Conservation (phyloP, 2,329 filamentous ascomycete species). For the Talaromyces verruculosus region DNA sequence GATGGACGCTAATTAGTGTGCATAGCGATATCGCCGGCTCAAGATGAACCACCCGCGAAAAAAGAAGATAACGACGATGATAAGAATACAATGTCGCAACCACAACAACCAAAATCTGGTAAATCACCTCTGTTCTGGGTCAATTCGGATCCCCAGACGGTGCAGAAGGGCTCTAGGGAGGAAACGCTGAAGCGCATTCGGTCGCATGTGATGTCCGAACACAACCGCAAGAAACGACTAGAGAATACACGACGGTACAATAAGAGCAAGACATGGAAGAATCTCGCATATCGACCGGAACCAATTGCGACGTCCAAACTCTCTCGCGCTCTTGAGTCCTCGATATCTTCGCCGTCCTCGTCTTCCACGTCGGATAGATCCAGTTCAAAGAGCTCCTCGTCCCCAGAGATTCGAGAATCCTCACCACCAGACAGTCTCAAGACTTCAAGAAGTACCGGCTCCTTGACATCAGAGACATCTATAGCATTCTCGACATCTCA, state of each 20-base stretch:
- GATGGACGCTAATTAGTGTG: background rate
- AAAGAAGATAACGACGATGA: constrained; percentile 7
- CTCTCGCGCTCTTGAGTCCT: constrained; percentile 5
- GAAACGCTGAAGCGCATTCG: constrained; percentile 44
- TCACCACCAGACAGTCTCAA: background rate
- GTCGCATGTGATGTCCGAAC: constrained; percentile 47
- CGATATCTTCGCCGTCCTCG: constrained; percentile 13
- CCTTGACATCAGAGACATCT: background rate
- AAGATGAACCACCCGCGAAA: background rate
- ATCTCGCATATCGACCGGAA: constrained; percentile 36
- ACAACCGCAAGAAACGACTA: constrained; percentile 44
- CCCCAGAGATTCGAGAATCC: constrained; percentile 15
- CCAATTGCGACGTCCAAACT: constrained; percentile 23
- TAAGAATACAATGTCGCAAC: constrained; percentile 28
- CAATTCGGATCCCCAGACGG: constrained; percentile 39
- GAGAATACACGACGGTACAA: constrained; percentile 41
- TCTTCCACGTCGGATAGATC: constrained; percentile 7
- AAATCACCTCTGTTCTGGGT: constrained; percentile 44
- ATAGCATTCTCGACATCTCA: background rate
- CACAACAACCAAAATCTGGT: constrained; percentile 32
- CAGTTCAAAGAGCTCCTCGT: constrained; percentile 18
- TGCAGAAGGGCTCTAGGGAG: constrained; percentile 38
- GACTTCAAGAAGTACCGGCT: background rate
- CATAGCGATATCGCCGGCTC: background rate
- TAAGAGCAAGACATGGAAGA: constrained; percentile 41